Evolutionary conservation across 345 rosid genomes (phyloP).

Genomic region (Combretum micranthum): DNA sequence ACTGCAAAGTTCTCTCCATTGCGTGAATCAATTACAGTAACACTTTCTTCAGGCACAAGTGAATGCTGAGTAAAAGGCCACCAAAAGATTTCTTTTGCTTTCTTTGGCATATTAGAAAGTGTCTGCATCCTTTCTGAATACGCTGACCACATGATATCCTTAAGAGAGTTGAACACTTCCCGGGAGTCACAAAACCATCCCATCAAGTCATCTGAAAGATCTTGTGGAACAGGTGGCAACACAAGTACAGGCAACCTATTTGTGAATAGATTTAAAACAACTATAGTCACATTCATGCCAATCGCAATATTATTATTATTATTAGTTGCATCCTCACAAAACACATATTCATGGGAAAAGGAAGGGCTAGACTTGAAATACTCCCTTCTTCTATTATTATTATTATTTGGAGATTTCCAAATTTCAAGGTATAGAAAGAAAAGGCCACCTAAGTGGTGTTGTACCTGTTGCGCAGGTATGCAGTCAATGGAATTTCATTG

Average conservation of each 20-base stretch:
- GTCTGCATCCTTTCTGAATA: constrained; percentile 53
- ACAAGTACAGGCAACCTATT: constrained; percentile 83
- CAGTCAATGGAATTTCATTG: constrained; percentile 59
- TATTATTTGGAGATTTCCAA: background rate
- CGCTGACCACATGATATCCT: constrained; percentile 50
- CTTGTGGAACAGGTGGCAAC: constrained; percentile 70
- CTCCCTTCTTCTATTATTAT: no score
- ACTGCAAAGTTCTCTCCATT: constrained; percentile 85
- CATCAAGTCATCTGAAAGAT: constrained; percentile 69
- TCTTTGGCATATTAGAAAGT: constrained; percentile 60
- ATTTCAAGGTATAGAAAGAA: background rate
- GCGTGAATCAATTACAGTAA: constrained; percentile 89
- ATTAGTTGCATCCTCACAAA: no score
- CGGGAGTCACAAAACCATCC: constrained; percentile 72
- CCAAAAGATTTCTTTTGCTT: constrained; percentile 74
- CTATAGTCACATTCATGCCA: background rate
- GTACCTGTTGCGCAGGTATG: constrained; percentile 74
- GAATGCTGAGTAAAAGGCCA: constrained; percentile 98
- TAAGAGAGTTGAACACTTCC: constrained; percentile 45
- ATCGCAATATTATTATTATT: background rate
- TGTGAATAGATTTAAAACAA: background rate
- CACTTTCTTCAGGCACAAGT: constrained; percentile 52
- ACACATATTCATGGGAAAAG: no score
- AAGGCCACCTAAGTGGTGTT: background rate
- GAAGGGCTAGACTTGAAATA: no score